These are phyloP conservation scores for Glutinoglossum americanum DNA, from an alignment of 495 filamentous ascomycete genomes.

Conservation along the genomic window DNA sequence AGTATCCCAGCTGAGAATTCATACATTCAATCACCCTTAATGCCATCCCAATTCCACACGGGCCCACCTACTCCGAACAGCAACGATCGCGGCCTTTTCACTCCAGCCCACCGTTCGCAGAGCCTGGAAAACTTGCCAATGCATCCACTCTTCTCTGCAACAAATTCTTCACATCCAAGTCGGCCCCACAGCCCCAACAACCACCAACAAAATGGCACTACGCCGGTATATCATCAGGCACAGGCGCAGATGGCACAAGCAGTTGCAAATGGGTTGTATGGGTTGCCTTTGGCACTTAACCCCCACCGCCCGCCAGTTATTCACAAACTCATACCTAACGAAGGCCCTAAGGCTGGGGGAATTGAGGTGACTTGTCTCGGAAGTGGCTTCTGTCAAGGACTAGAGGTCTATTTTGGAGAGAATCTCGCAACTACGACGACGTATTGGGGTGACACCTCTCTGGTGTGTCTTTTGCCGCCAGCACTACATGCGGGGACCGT, in stretches of 20 bases:
- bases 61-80: conserved; percentile 43
- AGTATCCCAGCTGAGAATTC: background rate
- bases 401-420: conserved; percentile 76
- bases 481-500: conserved; percentile 46
- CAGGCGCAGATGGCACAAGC: conserved; percentile 20
- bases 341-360: conserved; percentile 63
- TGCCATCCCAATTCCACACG: conserved; percentile 21
- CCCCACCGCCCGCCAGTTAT: conserved; percentile 32
- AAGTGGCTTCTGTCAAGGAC: conserved; percentile 52
- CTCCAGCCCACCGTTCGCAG: conserved; percentile 26
- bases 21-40: background rate
- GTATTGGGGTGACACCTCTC: conserved; percentile 57
- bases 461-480: conserved; percentile 73
- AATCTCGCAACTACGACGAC: conserved; percentile 56
- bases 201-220: conserved; percentile 17
- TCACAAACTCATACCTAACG: conserved; percentile 55
- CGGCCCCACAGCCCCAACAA: conserved; percentile 27
- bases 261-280: conserved; percentile 16
- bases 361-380: conserved; percentile 72
- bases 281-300: conserved; percentile 16
- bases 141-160: conserved; percentile 40
- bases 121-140: conserved; percentile 32
- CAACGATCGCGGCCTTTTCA: conserved; percentile 29
- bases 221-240: conserved; percentile 18
- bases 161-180: conserved; percentile 37